phyloP scores from a whole-genome alignment of 148 eudicot genomes.

The Rhododendron williamsianum region DNA sequence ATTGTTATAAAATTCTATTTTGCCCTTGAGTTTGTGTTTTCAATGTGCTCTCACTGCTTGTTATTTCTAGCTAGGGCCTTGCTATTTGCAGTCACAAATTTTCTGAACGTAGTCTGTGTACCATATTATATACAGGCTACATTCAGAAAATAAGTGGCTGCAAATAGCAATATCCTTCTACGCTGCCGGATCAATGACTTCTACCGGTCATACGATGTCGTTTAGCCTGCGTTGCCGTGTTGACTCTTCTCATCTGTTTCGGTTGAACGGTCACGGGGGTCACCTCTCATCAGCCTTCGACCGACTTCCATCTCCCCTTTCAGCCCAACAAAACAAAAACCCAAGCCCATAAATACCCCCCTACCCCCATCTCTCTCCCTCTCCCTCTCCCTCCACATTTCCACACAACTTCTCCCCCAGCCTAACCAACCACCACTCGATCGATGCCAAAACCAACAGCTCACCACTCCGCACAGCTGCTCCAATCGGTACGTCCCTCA shows the following conservation, averaged over 20 bases:
- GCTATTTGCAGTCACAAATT: no score
- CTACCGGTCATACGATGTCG: neutral
- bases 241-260: neutral
- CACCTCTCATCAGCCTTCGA: neutral
- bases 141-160: no score
- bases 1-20: no score
- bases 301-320: neutral
- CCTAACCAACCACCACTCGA: neutral
- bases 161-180: no score
- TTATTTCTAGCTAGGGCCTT: no score
- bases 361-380: neutral
- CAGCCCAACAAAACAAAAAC: slow-evolving; percentile 5
- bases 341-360: slow-evolving; percentile 14
- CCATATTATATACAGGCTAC: no score
- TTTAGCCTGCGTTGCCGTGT: neutral
- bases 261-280: neutral
- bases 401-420: neutral
- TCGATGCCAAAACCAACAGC: slow-evolving; percentile 5
- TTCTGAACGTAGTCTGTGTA: no score
- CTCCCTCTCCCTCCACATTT: neutral
- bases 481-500: slow-evolving; percentile 31
- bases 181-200: no score
- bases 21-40: no score
- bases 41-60: no score
- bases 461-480: slow-evolving; percentile 20